A percentile compares a stretch with the other conserved stretches of the same genome.
Evolutionary conservation across 2,329 filamentous ascomycete species (phyloP).

Genomic region (Allantophomopsis lycopodina): DNA sequence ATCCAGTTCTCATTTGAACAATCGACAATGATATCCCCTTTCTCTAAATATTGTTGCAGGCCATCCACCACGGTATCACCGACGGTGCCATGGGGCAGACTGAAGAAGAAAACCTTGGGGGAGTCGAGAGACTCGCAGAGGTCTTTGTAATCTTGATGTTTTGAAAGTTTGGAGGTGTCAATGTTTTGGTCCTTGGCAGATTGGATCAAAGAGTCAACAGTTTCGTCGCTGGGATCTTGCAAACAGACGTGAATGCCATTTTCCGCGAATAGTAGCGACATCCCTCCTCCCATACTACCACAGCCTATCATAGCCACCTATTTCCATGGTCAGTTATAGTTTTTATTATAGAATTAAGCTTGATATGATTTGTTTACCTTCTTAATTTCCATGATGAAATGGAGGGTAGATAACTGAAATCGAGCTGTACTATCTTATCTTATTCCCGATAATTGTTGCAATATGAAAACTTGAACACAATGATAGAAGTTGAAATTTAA

Average conservation of each 20-base stretch:
- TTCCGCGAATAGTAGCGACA: slow-evolving; percentile 44
- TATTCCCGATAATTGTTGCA: too few relatives aligned
- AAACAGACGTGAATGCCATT: slow-evolving; percentile 38
- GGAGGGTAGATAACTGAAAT: too few relatives aligned
- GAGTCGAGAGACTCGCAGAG: slow-evolving; percentile 31
- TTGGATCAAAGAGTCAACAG: slow-evolving; percentile 22
- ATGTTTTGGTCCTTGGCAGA: slow-evolving; percentile 5
- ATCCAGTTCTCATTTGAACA: slow-evolving; percentile 55
- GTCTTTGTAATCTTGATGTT: slow-evolving; percentile 28
- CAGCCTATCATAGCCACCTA: slow-evolving; percentile 42
- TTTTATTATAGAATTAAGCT: neutral
- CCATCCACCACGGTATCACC: slow-evolving; percentile 23
- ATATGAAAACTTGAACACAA: too few relatives aligned
- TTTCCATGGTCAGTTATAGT: neutral
- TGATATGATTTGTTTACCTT: neutral
- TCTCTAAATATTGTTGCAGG: slow-evolving; percentile 31
- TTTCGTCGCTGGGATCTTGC: slow-evolving; percentile 34
- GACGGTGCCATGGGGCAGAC: slow-evolving; percentile 30
- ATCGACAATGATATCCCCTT: slow-evolving; percentile 54
- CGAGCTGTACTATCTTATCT: too few relatives aligned
- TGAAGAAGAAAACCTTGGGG: slow-evolving; percentile 37
- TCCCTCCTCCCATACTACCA: slow-evolving; percentile 45
- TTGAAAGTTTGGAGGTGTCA: slow-evolving; percentile 14
- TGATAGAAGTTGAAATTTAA: too few relatives aligned
- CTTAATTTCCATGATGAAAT: slow-evolving; percentile 1